phyloP scores from a whole-genome alignment of 2,329 filamentous ascomycete species.

The Bipolaris cookei region DNA sequence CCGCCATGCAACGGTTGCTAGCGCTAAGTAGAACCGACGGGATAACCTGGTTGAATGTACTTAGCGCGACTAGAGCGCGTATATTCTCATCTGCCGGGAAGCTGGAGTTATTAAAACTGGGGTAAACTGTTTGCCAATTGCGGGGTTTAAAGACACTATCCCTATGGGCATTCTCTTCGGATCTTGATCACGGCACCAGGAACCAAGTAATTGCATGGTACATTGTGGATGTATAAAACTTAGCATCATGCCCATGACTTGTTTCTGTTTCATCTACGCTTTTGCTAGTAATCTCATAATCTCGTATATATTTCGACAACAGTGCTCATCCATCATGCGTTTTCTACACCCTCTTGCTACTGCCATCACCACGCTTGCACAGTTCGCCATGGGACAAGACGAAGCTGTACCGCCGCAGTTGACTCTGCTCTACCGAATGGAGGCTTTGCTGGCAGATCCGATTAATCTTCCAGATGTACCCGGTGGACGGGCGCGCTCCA shows the following conservation, averaged over 20 bases:
- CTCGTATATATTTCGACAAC: background rate
- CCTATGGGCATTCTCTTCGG: background rate
- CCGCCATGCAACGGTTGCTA: background rate
- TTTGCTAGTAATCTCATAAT: background rate
- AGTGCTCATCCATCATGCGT: slow-evolving; percentile 16
- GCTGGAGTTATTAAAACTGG: background rate
- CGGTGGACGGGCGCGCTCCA: slow-evolving; percentile 30
- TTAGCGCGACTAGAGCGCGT: background rate
- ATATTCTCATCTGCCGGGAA: slow-evolving; percentile 1
- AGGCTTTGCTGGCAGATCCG: slow-evolving; percentile 25
- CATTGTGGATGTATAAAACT: background rate
- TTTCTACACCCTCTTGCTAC: slow-evolving; percentile 15
- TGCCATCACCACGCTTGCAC: slow-evolving; percentile 8
- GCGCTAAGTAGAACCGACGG: background rate
- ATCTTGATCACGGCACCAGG: background rate
- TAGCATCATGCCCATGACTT: background rate
- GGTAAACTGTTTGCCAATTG: slow-evolving; percentile 1
- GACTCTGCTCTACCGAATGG: slow-evolving; percentile 35
- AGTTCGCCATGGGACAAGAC: slow-evolving; percentile 23
- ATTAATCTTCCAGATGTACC: slow-evolving; percentile 32
- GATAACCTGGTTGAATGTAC: background rate
- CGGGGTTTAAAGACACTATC: slow-evolving; percentile 2
- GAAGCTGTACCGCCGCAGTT: slow-evolving; percentile 25
- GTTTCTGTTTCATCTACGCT: background rate
- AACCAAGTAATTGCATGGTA: background rate